Evolutionary conservation across 208 protist genomes (phyloP), one percentile per base, ranked within the genome.

Genomic region (Novymonas esmeraldas): DNA sequence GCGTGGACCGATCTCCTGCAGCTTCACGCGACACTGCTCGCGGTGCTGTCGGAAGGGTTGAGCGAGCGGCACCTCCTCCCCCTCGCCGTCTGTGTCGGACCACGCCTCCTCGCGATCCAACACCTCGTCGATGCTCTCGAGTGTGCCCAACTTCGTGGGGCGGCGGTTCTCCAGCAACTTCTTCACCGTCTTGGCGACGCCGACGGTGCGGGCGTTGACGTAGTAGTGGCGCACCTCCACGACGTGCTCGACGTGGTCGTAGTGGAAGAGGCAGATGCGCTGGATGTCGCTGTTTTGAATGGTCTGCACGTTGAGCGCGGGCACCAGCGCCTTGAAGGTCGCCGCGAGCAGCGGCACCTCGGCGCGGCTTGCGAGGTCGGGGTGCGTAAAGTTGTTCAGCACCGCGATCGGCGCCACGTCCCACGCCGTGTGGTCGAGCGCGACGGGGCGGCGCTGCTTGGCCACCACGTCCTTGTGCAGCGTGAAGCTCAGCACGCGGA

Each of bases 201-300:
- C 90, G 4, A 84, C 89, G 29, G 89, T 81, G 42, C 85, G 82
- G 28, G 90, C 78, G 62, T 93, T 90, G 38, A 96, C 72, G 80
- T 84, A 93, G 70, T 95, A 97, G 77, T 97, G 93, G 0, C 93
- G 90, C 58, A 93, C 82, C 78, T 97, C 93, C 22, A 97, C 79
- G 10, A 94, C 56, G 54, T 94, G 84, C 48, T 92, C 81, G 6
- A 84, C 71, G 69, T 93, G 81, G 79, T 97, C 89, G 78, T 94
- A 96, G 81, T 96, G 89, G 60, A 96, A 89, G 22, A 95, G 81
- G 28, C 83, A 88, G 29, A 97, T 64, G 48, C 90, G 89, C 73
- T 94, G 93, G 42, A 95, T 90, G 26, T 93, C 84, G 26, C 79
- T 71, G 64, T 80, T 92, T 41, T 95, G 84, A 24, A 94, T 81